Evolutionary conservation across 2,329 filamentous ascomycete genomes (phyloP), one percentile per base, ranked within the genome.

Genomic region (Cadophora malorum): DNA sequence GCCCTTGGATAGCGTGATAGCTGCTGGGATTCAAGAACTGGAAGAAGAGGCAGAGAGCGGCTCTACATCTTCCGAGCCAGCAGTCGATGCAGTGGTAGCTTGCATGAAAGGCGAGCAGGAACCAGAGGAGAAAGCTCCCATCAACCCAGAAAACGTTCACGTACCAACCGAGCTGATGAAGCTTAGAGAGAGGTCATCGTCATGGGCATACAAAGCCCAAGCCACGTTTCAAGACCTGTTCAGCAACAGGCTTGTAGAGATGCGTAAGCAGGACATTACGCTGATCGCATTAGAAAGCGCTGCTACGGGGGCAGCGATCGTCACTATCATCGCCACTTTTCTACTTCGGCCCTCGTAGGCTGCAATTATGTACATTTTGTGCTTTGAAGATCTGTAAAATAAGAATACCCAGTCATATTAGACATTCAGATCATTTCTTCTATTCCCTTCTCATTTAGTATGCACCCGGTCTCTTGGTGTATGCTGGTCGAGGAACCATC

Each of bases 261-360:
- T 93, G 69, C 86, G 86, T 53, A 91, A 92, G 82, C 85, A 87
- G 63, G 91, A 94, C 74, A 80, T 91, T 38, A 92, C 91, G 2
- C 79, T 90, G n/a, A 81, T 92, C 72, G 89, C 86, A 60, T 79
- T 93, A 45, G 87, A 94, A 79, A 86, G 90, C 65, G 88, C 86
- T 8, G 83, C 87, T 33, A 85, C 87, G 0, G 91, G 91, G n/a
- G 90, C 88, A 12, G 83, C 84, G 0, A 72, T 91, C 19, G 85
- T 85, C 63, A 85, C 84, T 45, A 78, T 77, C 31, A 70, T 77
- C 52, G 73, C 73, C 64, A 71, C 73, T 70, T 52, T 76, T 53
- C 65, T 78, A 35, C 35, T 77, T 41, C 75, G 76, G 58, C 71
- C 64, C 59, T 73, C 69, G 56, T 75, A 74, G 69, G 31, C 38